A percentile compares a stretch with the other conserved stretches of the same genome.
Evolutionary conservation across 1,139 yeast genomes (phyloP).

Genomic region (Kodamaea arcana): DNA sequence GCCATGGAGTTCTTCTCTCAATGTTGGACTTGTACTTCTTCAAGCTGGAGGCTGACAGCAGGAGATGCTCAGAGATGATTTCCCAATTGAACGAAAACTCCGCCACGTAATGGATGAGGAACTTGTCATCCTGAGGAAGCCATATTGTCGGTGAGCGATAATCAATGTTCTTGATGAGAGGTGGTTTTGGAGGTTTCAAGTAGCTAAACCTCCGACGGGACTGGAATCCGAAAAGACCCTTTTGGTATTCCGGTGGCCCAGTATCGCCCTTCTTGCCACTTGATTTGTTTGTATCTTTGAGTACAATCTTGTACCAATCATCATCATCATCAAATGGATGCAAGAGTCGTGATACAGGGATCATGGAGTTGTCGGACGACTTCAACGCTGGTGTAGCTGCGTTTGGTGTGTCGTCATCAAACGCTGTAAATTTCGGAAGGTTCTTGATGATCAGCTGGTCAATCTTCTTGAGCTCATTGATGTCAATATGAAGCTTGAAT

Average conservation of each 20-base stretch:
- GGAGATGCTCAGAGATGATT: constrained; percentile 74
- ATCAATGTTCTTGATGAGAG: constrained; percentile 71
- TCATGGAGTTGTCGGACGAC: constrained; percentile 26
- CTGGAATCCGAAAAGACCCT: constrained; percentile 56
- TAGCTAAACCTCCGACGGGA: constrained; percentile 58
- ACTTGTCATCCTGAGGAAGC: constrained; percentile 90
- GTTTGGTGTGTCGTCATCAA: constrained; percentile 26
- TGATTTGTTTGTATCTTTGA: constrained; percentile 38
- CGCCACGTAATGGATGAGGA: constrained; percentile 73
- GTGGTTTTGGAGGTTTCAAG: constrained; percentile 85
- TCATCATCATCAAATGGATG: constrained; percentile 62
- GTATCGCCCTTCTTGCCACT: constrained; percentile 9
- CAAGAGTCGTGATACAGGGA: constrained; percentile 59
- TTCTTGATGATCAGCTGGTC: constrained; percentile 54
- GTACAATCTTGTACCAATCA: constrained; percentile 58
- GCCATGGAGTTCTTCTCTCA: constrained; percentile 97
- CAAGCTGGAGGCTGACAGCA: constrained; percentile 53
- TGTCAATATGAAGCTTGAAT: constrained; percentile 53
- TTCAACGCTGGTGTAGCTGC: constrained; percentile 13
- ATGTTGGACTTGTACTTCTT: constrained; percentile 76
- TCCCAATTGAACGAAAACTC: constrained; percentile 94
- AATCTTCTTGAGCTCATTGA: constrained; percentile 49
- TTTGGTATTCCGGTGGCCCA: constrained; percentile 43
- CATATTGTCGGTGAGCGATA: constrained; percentile 88
- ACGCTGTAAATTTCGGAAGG: constrained; percentile 53